Conservation (phyloP, 257 asterid genomes). For the Nicotiana benthamiana region DNA sequence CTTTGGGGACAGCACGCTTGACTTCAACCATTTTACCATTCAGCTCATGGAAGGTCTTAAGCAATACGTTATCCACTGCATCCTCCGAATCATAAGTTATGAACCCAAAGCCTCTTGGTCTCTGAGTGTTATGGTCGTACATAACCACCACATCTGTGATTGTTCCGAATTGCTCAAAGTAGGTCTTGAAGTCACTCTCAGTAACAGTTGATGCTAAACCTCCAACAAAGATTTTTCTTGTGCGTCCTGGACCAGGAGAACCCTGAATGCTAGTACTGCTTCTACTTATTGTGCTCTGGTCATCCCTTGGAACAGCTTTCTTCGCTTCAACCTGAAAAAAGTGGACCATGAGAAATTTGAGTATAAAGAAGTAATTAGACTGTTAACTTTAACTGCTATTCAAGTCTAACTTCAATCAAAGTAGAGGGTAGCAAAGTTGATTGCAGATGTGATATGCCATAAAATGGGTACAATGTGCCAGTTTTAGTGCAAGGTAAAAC, state of each 20-base stretch:
- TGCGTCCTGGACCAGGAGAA: constrained; percentile 24
- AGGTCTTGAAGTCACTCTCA: constrained; percentile 19
- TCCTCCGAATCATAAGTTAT: constrained; percentile 26
- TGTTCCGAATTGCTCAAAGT: constrained; percentile 23
- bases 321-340: constrained; percentile 20
- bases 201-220: constrained; percentile 28
- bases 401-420: background rate
- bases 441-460: background rate
- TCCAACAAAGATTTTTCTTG: constrained; percentile 22
- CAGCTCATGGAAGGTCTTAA: constrained; percentile 22
- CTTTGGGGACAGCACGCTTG: constrained; percentile 25
- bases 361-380: background rate
- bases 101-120: constrained; percentile 29
- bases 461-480: background rate
- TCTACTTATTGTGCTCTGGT: constrained; percentile 23
- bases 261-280: constrained; percentile 22
- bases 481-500: background rate
- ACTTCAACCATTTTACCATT: constrained; percentile 29
- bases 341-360: background rate
- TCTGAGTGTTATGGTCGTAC: constrained; percentile 28
- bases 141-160: constrained; percentile 26
- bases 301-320: constrained; percentile 28
- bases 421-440: background rate
- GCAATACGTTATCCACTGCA: constrained; percentile 22
- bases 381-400: background rate